phyloP scores from a whole-genome alignment of 495 filamentous ascomycete genomes.

The Penicillium atrosanguineum region DNA sequence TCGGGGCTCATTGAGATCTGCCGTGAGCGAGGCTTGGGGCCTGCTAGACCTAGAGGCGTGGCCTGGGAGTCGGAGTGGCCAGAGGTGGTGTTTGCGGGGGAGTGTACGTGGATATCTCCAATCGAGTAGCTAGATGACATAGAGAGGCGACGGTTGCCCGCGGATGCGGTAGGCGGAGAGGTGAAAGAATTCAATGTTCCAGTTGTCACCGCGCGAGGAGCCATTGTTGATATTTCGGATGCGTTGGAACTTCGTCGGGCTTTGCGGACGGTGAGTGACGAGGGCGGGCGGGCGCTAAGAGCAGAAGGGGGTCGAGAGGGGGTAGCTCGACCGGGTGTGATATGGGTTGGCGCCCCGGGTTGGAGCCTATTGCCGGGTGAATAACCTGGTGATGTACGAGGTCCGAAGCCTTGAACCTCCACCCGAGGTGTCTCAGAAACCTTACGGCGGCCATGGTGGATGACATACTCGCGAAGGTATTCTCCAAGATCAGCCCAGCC shows the following conservation, averaged over 20 bases:
- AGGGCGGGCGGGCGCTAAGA: slow-evolving; percentile 36
- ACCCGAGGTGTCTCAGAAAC: slow-evolving; percentile 42
- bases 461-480: slow-evolving; percentile 89
- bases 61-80: slow-evolving; percentile 19
- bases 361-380: slow-evolving; percentile 25
- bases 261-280: slow-evolving; percentile 43
- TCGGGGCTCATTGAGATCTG: slow-evolving; percentile 47
- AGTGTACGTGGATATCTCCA: slow-evolving; percentile 19
- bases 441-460: slow-evolving; percentile 69
- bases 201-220: slow-evolving; percentile 28
- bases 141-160: slow-evolving; percentile 37
- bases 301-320: slow-evolving; percentile 37
- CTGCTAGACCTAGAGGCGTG: slow-evolving; percentile 47
- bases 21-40: slow-evolving; percentile 44
- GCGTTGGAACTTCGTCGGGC: slow-evolving; percentile 38
- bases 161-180: slow-evolving; percentile 27
- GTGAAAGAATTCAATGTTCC: slow-evolving; percentile 29
- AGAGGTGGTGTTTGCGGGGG: slow-evolving; percentile 18
- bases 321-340: slow-evolving; percentile 28
- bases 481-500: slow-evolving; percentile 95
- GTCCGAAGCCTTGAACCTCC: slow-evolving; percentile 40
- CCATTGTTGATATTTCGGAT: slow-evolving; percentile 26
- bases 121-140: slow-evolving; percentile 39
- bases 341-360: slow-evolving; percentile 13
- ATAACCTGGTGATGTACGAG: slow-evolving; percentile 35